phyloP scores from a whole-genome alignment of 208 protist species.

The Wallacemonas sp. region DNA sequence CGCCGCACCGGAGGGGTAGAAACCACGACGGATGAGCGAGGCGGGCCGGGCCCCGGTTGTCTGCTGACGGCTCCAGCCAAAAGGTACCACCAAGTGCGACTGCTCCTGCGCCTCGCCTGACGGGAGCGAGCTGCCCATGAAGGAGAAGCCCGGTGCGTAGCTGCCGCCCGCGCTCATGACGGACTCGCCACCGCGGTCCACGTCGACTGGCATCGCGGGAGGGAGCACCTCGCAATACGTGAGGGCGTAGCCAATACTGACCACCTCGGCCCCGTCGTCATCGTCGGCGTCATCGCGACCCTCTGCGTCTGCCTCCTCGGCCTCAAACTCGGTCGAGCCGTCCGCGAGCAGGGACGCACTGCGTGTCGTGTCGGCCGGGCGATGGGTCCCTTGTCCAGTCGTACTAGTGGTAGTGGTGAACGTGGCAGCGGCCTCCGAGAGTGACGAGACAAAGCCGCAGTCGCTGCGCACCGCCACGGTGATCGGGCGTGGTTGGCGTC shows the following conservation, averaged over 20 bases:
- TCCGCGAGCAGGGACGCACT: too few species aligned
- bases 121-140: conserved; percentile 11
- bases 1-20: not conserved
- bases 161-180: not conserved
- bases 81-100: not conserved
- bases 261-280: conserved; percentile 34
- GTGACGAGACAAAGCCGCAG: conserved; percentile 62
- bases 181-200: not conserved
- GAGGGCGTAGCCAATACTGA: conserved; percentile 63
- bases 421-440: too few species aligned
- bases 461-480: conserved; percentile 50
- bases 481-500: conserved; percentile 49
- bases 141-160: not conserved
- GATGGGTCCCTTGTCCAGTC: too few species aligned
- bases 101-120: not conserved
- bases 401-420: too few species aligned
- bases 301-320: too few species aligned
- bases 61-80: not conserved
- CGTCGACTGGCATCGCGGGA: not conserved
- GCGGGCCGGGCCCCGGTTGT: not conserved
- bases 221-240: conserved; percentile 68
- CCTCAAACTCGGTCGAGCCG: too few species aligned
- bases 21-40: not conserved
- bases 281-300: conserved; percentile 23
- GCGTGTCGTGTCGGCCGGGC: not conserved